phyloP scores from a whole-genome alignment of 176 grass and related monocot species.

The Oryza australiensis region DNA sequence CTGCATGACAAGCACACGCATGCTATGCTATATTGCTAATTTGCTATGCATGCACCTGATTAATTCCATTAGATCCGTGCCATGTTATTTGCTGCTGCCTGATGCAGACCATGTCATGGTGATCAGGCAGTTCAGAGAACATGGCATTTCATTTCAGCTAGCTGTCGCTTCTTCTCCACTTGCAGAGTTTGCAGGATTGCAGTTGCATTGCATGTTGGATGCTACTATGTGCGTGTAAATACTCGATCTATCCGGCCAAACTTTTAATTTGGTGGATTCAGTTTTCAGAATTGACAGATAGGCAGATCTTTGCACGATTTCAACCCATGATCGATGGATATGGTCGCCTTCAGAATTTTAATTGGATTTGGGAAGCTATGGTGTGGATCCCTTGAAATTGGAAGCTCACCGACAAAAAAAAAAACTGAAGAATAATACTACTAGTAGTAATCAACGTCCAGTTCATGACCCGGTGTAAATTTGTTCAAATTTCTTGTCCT shows the following conservation, averaged over 20 bases:
- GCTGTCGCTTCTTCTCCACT: neutral
- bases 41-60: neutral
- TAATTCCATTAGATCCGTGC: neutral
- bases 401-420: neutral
- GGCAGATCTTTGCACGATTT: neutral
- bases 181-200: neutral
- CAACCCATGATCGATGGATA: neutral
- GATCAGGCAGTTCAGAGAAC: neutral
- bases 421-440: neutral
- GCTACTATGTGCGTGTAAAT: too few relatives aligned
- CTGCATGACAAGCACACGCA: neutral
- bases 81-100: neutral
- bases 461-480: neutral
- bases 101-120: neutral
- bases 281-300: neutral
- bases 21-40: too few relatives aligned
- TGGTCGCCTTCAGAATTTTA: neutral
- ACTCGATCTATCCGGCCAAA: neutral
- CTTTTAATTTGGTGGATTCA: neutral
- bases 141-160: neutral
- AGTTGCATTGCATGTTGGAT: too few relatives aligned
- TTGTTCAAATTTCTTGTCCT: neutral
- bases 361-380: neutral
- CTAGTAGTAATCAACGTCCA: neutral
- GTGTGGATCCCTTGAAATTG: neutral